Conservation (phyloP, 768 basidiomycete species). For the Suillus tomentosus region DNA sequence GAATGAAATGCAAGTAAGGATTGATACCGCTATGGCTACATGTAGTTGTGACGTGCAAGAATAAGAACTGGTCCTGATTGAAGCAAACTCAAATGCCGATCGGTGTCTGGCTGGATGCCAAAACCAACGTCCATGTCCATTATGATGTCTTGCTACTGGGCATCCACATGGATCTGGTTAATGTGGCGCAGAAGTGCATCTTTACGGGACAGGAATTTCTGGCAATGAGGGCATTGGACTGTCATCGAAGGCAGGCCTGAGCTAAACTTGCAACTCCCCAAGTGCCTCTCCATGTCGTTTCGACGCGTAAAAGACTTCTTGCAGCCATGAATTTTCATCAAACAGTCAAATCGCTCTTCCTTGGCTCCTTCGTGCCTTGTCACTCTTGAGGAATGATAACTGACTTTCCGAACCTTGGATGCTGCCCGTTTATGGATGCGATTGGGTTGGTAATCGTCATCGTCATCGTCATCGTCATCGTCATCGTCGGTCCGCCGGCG, state of each 20-base stretch:
- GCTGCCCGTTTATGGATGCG: slow-evolving; percentile 1
- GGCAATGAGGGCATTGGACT: slow-evolving; percentile 20
- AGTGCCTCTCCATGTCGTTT: slow-evolving; percentile 11
- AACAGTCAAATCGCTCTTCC: slow-evolving; percentile 1
- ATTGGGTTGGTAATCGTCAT: slow-evolving; percentile 4
- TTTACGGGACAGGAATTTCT: slow-evolving; percentile 24
- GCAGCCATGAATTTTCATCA: slow-evolving; percentile 3
- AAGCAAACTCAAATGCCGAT: background rate
- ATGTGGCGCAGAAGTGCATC: slow-evolving; percentile 30
- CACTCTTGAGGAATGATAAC: background rate
- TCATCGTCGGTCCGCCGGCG: slow-evolving; percentile 1
- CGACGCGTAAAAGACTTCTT: slow-evolving; percentile 8
- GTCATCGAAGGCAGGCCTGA: background rate
- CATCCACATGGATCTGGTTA: slow-evolving; percentile 19
- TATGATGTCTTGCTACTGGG: background rate
- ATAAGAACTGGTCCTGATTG: no score
- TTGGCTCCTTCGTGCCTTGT: background rate
- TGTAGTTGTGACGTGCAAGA: background rate
- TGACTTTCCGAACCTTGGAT: background rate
- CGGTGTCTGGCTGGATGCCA: background rate
- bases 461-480: slow-evolving; percentile 4
- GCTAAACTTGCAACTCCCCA: slow-evolving; percentile 9
- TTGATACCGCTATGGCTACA: slow-evolving; percentile 6
- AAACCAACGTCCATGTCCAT: background rate
- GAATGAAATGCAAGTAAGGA: background rate